phyloP scores from a whole-genome alignment of 495 filamentous ascomycete species.

The Podospora pseudopauciseta region DNA sequence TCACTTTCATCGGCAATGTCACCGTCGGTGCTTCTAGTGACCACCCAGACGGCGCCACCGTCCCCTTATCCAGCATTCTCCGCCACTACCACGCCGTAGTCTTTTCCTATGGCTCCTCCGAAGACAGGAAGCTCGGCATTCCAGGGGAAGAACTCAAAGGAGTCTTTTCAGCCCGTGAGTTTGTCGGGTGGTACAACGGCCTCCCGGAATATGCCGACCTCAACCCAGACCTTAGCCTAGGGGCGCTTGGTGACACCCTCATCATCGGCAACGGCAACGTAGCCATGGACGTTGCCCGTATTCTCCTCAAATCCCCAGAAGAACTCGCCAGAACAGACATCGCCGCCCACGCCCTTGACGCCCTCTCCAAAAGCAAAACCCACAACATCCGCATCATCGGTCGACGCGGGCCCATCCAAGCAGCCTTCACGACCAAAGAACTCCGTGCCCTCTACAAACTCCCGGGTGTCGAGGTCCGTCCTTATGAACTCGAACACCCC shows the following conservation, averaged over 20 bases:
- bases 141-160: constrained; percentile 72
- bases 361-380: constrained; percentile 66
- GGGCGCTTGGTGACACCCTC: constrained; percentile 67
- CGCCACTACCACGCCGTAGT: constrained; percentile 89
- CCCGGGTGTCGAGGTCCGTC: constrained; percentile 66
- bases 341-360: constrained; percentile 72
- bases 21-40: constrained; percentile 60
- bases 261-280: constrained; percentile 96
- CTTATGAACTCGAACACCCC: constrained; percentile 48
- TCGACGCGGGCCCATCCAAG: constrained; percentile 84
- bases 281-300: constrained; percentile 87
- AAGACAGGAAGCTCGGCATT: constrained; percentile 74
- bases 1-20: constrained; percentile 90
- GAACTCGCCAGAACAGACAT: constrained; percentile 80
- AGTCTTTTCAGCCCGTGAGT: constrained; percentile 85
- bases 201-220: constrained; percentile 77
- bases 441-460: constrained; percentile 80
- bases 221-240: constrained; percentile 69
- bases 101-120: constrained; percentile 86
- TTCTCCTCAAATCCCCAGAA: constrained; percentile 71
- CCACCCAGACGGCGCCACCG: constrained; percentile 44
- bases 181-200: constrained; percentile 99
- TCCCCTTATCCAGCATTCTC: constrained; percentile 65
- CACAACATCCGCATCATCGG: constrained; percentile 81
- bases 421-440: constrained; percentile 93